Evolutionary conservation across 257 asterid species (phyloP).

Genomic region (Coffea canephora): DNA sequence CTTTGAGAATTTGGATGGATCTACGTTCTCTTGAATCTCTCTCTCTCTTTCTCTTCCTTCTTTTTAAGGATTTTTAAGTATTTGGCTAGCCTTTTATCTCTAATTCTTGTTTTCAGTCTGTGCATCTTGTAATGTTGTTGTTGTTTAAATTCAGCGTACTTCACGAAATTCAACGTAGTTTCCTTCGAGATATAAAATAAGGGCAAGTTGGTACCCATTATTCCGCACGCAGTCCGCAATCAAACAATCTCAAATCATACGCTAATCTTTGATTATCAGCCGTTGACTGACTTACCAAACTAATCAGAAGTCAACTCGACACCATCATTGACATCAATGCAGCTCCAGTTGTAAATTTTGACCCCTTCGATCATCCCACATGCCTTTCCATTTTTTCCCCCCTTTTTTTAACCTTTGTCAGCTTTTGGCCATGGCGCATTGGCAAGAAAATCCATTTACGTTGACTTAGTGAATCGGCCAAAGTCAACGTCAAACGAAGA

Average conservation of each 20-base stretch:
- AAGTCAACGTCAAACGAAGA: not conserved
- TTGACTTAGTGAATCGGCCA: not conserved
- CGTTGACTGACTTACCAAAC: not conserved
- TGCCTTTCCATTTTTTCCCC: no score
- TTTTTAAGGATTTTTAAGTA: no score
- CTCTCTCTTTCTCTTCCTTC: no score
- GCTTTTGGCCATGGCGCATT: not conserved
- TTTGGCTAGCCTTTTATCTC: no score
- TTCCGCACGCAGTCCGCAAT: not conserved
- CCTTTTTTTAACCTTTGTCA: not conserved
- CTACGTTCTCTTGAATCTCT: no score
- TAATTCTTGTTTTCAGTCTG: no score
- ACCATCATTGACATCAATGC: not conserved
- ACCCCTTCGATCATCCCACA: not conserved
- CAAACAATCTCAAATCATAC: not conserved
- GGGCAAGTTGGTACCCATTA: not conserved
- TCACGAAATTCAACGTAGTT: not conserved
- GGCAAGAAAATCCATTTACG: not conserved
- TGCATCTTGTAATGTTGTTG: no score
- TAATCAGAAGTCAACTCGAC: not conserved
- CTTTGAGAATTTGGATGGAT: no score
- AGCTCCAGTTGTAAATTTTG: constrained; percentile 7
- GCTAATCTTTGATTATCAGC: no score
- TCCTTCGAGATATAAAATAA: no score
- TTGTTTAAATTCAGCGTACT: not conserved